Percentiles rank a stretch among this genome's conserved stretches.
These are phyloP conservation scores for Clarkia xantiana DNA, from an alignment of 345 rosid genomes.

Conservation along the genomic window DNA sequence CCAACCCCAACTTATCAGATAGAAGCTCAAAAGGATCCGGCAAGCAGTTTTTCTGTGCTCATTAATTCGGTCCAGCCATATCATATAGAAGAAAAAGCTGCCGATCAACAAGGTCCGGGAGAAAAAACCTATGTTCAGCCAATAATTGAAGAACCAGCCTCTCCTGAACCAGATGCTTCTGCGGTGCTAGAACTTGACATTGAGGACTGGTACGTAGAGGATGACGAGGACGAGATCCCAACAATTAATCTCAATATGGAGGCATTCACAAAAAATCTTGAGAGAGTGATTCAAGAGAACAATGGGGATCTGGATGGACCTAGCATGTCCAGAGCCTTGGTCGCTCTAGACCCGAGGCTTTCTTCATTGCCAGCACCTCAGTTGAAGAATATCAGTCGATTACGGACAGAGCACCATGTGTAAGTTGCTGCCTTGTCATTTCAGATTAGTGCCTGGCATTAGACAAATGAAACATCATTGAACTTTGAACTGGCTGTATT, in stretches of 20 bases:
- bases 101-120: no score
- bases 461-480: no score
- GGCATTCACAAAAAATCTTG: slow-evolving; percentile 44
- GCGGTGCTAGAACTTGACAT: slow-evolving; percentile 46
- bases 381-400: slow-evolving; percentile 64
- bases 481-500: no score
- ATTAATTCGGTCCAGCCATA: no score
- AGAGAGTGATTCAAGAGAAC: slow-evolving; percentile 42
- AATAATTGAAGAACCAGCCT: slow-evolving; percentile 72
- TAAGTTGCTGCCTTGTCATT: slow-evolving; percentile 31
- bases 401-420: slow-evolving; percentile 95
- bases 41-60: neutral
- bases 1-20: slow-evolving; percentile 29
- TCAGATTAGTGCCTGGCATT: no score
- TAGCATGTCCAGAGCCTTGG: slow-evolving; percentile 74
- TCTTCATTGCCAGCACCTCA: slow-evolving; percentile 60
- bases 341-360: slow-evolving; percentile 51
- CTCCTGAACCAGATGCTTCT: slow-evolving; percentile 46
- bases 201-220: slow-evolving; percentile 40
- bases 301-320: slow-evolving; percentile 55
- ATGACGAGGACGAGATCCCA: slow-evolving; percentile 76
- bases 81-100: no score
- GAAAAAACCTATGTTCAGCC: slow-evolving; percentile 18
- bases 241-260: slow-evolving; percentile 51
- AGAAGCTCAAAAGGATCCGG: neutral